phyloP scores from a whole-genome alignment of 805 yeast genomes.

The Millerozyma acaciae region DNA sequence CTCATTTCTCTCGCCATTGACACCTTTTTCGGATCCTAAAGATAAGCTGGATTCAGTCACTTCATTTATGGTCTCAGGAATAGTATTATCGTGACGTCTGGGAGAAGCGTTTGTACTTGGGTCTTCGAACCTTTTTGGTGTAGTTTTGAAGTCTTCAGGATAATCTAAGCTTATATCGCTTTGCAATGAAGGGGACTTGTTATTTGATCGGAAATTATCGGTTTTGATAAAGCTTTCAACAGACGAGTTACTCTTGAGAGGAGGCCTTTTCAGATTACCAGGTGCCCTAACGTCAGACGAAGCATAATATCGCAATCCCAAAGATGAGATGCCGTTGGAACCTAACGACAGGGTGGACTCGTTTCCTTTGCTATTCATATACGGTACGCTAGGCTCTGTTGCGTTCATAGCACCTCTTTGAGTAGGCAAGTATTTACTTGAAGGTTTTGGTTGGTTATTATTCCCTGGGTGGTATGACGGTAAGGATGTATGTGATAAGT shows the following conservation, averaged over 20 bases:
- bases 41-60: no score
- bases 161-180: constrained; percentile 31
- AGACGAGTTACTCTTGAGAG: constrained; percentile 18
- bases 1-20: no score
- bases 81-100: no score
- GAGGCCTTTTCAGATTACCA: constrained; percentile 13
- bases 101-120: background rate
- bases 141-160: constrained; percentile 23
- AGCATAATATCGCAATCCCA: background rate
- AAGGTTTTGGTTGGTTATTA: background rate
- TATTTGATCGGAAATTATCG: constrained; percentile 12
- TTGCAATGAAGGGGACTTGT: constrained; percentile 26
- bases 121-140: constrained; percentile 4
- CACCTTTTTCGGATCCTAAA: no score
- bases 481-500: background rate
- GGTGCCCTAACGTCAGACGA: constrained; percentile 1
- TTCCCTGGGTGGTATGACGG: background rate
- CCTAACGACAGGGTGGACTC: constrained; percentile 6
- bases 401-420: no score
- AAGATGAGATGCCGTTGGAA: background rate
- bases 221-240: constrained; percentile 15
- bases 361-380: constrained; percentile 3
- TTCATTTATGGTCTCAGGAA: no score
- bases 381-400: constrained; percentile 1
- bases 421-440: no score